phyloP scores from a whole-genome alignment of 176 grass and related monocot genomes.

The Eleusine indica region DNA sequence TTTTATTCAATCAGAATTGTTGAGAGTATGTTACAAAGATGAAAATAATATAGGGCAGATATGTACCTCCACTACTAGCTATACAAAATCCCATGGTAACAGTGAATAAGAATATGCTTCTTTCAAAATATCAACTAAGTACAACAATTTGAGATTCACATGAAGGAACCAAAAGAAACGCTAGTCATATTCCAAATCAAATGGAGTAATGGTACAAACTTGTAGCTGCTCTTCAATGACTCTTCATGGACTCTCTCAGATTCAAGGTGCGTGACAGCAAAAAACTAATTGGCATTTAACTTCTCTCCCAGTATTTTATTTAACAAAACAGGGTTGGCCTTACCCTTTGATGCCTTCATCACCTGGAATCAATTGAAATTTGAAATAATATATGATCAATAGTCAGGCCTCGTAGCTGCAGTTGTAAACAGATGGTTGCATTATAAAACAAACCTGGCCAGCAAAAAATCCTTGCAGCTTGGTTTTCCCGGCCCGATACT shows the following conservation, averaged over 20 bases:
- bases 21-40: neutral
- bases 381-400: constrained; percentile 13
- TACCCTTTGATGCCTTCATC: constrained; percentile 98
- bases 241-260: neutral
- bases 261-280: neutral
- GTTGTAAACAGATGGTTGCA: neutral
- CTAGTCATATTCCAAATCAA: neutral
- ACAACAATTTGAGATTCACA: neutral
- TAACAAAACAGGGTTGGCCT: constrained; percentile 84
- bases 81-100: neutral
- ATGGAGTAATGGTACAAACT: neutral
- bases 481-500: constrained; percentile 77
- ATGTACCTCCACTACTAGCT: neutral
- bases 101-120: neutral
- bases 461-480: constrained; percentile 90
- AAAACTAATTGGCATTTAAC: constrained; percentile 44
- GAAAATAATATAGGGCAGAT: too few relatives aligned
- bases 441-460: constrained; percentile 66
- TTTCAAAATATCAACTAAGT: neutral
- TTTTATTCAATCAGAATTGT: neutral
- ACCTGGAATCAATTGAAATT: constrained; percentile 56
- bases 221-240: neutral
- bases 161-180: neutral
- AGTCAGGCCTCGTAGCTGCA: neutral
- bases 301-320: constrained; percentile 80